Percentiles rank a stretch among this genome's conserved stretches.
Conservation (phyloP, 2,329 filamentous ascomycete genomes). For the Aciculosporium take region DNA sequence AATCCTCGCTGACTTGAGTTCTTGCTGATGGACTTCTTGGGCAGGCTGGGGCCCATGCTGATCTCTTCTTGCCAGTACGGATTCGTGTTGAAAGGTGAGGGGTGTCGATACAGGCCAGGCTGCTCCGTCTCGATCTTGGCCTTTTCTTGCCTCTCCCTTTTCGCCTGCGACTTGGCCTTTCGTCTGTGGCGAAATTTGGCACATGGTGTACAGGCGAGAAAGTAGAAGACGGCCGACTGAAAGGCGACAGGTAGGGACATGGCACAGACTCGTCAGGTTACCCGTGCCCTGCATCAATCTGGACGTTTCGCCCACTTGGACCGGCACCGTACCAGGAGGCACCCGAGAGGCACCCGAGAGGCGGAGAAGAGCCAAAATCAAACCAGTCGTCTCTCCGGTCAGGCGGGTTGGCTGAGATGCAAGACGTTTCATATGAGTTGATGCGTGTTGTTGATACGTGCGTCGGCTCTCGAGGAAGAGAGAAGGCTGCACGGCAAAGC, state of each 20-base stretch:
- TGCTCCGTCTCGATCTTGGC: slow-evolving; percentile 51
- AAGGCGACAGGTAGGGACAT: slow-evolving; percentile 43
- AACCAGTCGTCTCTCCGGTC: neutral
- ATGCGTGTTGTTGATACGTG: neutral
- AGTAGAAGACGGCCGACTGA: slow-evolving; percentile 66
- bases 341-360: slow-evolving; percentile 12
- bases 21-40: slow-evolving; percentile 45
- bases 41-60: slow-evolving; percentile 59
- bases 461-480: neutral
- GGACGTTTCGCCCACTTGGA: slow-evolving; percentile 5
- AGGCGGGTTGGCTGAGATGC: neutral
- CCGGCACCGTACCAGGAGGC: slow-evolving; percentile 1
- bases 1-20: slow-evolving; percentile 46
- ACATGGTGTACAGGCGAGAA: slow-evolving; percentile 67
- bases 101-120: slow-evolving; percentile 63
- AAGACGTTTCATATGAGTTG: neutral
- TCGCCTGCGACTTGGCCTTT: slow-evolving; percentile 56
- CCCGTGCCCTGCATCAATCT: slow-evolving; percentile 1
- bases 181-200: slow-evolving; percentile 54
- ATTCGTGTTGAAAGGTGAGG: slow-evolving; percentile 72
- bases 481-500: neutral
- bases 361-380: neutral
- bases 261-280: slow-evolving; percentile 8
- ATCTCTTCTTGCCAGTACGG: slow-evolving; percentile 85
- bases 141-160: slow-evolving; percentile 51